A percentile compares a stretch with the other conserved stretches of the same genome.
These are phyloP conservation scores for Salvia hispanica DNA, from an alignment of 257 asterid genomes.

Conservation along the genomic window DNA sequence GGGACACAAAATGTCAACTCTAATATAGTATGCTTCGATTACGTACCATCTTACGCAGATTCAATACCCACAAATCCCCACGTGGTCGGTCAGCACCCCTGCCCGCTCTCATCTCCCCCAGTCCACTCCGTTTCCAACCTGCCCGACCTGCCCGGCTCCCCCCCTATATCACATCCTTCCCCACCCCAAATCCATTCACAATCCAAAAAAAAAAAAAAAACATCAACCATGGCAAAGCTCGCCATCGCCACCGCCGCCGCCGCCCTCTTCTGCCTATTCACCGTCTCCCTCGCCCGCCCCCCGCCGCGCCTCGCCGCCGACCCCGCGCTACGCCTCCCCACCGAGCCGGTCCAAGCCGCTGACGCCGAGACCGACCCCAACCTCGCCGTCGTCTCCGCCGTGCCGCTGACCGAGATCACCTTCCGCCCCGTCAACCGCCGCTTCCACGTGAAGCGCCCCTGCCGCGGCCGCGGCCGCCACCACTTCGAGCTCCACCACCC, in stretches of 20 bases:
- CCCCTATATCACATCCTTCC: constrained; percentile 13
- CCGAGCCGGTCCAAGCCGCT: constrained; percentile 28
- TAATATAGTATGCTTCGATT: neutral
- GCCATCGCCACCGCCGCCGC: constrained; percentile 34
- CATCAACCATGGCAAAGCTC: constrained; percentile 50
- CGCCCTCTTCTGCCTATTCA: constrained; percentile 45
- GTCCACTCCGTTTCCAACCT: constrained; percentile 23
- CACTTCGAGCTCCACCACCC: constrained; percentile 39
- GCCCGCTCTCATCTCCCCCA: constrained; percentile 31
- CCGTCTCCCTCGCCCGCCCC: constrained; percentile 47
- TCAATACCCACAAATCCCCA: neutral
- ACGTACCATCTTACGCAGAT: constrained; percentile 29
- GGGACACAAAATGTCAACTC: constrained; percentile 13
- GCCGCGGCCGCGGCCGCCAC: constrained; percentile 49
- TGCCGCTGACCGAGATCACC: constrained; percentile 35
- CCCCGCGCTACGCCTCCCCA: constrained; percentile 41
- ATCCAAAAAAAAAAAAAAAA: too few relatives aligned
- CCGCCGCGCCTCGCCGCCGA: constrained; percentile 31
- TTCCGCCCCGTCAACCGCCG: constrained; percentile 54
- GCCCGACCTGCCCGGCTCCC: constrained; percentile 40
- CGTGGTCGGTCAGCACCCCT: constrained; percentile 35
- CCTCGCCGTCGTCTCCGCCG: constrained; percentile 28
- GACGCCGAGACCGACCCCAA: constrained; percentile 27
- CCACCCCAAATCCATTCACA: neutral
- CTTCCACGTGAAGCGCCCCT: constrained; percentile 36